Evolutionary conservation across 1,139 yeast genomes (phyloP).

Genomic region (Debaryomycetaceae sp.): DNA sequence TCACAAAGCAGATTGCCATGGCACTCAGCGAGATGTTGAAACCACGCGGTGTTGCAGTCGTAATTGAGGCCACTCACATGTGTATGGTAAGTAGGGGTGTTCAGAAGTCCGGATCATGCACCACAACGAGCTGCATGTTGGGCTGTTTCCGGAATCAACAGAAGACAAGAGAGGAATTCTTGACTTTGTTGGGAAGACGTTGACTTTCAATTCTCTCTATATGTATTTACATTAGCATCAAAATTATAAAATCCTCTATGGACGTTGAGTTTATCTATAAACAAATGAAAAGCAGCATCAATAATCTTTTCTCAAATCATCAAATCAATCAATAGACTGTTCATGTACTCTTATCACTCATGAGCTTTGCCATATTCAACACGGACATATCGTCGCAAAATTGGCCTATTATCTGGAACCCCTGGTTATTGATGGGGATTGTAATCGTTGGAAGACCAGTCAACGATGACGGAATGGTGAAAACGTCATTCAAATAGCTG

Average conservation of each 20-base stretch:
- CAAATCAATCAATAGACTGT: neutral
- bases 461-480: conserved; percentile 86
- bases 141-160: conserved; percentile 93
- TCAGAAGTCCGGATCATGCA: conserved; percentile 89
- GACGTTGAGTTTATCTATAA: no score
- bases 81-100: conserved; percentile 99
- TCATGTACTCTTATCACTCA: conserved; percentile 6
- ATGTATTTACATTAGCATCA: conserved; percentile 7
- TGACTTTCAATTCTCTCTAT: conserved; percentile 11
- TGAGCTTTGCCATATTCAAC: conserved; percentile 32
- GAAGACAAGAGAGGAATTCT: conserved; percentile 93
- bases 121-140: conserved; percentile 95
- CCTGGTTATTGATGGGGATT: conserved; percentile 56
- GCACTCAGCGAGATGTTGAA: conserved; percentile 85
- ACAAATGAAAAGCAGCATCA: no score
- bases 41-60: conserved; percentile 97
- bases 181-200: conserved; percentile 69
- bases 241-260: neutral
- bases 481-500: conserved; percentile 73
- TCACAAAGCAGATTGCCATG: conserved; percentile 96
- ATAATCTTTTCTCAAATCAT: no score
- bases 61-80: conserved; percentile 97
- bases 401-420: conserved; percentile 81
- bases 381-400: conserved; percentile 74
- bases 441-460: conserved; percentile 88